Conservation (phyloP, 1,284 basidiomycete genomes). For the Irpex lacteus region DNA sequence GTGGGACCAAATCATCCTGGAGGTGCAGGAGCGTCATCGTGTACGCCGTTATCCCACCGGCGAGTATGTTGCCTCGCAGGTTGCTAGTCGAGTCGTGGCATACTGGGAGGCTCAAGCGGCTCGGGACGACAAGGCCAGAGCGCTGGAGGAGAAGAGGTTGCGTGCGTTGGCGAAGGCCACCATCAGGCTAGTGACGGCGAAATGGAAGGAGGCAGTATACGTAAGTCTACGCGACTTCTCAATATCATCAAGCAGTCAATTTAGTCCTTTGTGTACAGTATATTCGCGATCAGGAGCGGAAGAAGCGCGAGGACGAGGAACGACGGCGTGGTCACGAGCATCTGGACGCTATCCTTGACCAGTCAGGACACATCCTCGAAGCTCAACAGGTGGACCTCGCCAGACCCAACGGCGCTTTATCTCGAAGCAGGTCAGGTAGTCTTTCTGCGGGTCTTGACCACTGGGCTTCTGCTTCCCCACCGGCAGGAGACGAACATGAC, state of each 20-base stretch:
- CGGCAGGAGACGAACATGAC: not conserved
- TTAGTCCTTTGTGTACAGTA: constrained; percentile 39
- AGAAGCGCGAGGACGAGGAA: constrained; percentile 59
- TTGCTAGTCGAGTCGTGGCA: constrained; percentile 68
- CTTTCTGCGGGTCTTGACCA: constrained; percentile 37
- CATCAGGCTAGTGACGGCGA: constrained; percentile 66
- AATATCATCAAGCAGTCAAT: not conserved
- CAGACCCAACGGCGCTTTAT: constrained; percentile 34
- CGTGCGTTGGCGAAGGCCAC: constrained; percentile 71
- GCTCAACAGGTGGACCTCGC: constrained; percentile 76
- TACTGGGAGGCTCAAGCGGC: constrained; percentile 77
- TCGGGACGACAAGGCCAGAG: constrained; percentile 61
- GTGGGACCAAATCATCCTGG: constrained; percentile 57
- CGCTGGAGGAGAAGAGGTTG: constrained; percentile 68
- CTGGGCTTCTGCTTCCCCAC: constrained; percentile 23
- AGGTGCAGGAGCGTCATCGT: constrained; percentile 34
- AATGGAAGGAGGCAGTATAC: constrained; percentile 90
- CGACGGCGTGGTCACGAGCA: constrained; percentile 76
- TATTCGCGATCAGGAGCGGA: constrained; percentile 68
- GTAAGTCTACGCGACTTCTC: constrained; percentile 45
- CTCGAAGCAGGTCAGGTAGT: constrained; percentile 52
- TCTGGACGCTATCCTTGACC: constrained; percentile 86
- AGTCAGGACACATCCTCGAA: constrained; percentile 85
- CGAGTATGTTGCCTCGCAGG: constrained; percentile 48
- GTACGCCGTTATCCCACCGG: constrained; percentile 45